Evolutionary conservation across 1,139 yeast genomes (phyloP).

Genomic region (Lodderomyces orthopsilosis): DNA sequence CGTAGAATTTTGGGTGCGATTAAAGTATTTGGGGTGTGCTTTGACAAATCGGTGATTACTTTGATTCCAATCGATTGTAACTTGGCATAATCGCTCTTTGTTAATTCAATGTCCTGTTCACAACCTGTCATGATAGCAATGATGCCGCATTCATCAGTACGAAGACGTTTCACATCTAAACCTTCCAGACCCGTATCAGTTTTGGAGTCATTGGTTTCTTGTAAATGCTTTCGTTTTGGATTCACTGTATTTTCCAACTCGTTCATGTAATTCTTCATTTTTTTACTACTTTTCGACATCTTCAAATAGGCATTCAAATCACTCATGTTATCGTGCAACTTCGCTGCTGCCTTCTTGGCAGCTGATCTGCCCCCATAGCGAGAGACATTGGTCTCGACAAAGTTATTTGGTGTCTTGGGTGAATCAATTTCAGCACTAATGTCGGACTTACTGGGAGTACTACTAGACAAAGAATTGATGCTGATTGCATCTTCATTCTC

Average conservation of each 20-base stretch:
- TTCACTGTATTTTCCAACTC: slow-evolving; percentile 22
- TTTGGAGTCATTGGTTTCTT: slow-evolving; percentile 1
- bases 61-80: slow-evolving; percentile 37
- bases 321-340: slow-evolving; percentile 66
- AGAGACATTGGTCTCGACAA: background rate
- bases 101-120: slow-evolving; percentile 42
- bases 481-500: slow-evolving; percentile 1
- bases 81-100: slow-evolving; percentile 30
- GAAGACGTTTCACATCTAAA: background rate
- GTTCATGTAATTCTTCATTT: slow-evolving; percentile 40
- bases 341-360: slow-evolving; percentile 61
- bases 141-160: slow-evolving; percentile 17
- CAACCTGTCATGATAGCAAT: slow-evolving; percentile 65
- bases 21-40: slow-evolving; percentile 40
- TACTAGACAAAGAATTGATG: background rate
- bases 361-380: slow-evolving; percentile 45
- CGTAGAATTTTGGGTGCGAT: slow-evolving; percentile 78
- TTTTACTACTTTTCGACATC: slow-evolving; percentile 36
- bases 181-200: slow-evolving; percentile 3
- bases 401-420: slow-evolving; percentile 3
- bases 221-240: slow-evolving; percentile 11
- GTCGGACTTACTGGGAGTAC: slow-evolving; percentile 2
- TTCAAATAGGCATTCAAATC: slow-evolving; percentile 62
- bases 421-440: background rate
- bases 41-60: slow-evolving; percentile 34